A percentile compares a stretch with the other conserved stretches of the same genome.
Conservation (phyloP, 75 land plant genomes). For the Cupressus sempervirens region DNA sequence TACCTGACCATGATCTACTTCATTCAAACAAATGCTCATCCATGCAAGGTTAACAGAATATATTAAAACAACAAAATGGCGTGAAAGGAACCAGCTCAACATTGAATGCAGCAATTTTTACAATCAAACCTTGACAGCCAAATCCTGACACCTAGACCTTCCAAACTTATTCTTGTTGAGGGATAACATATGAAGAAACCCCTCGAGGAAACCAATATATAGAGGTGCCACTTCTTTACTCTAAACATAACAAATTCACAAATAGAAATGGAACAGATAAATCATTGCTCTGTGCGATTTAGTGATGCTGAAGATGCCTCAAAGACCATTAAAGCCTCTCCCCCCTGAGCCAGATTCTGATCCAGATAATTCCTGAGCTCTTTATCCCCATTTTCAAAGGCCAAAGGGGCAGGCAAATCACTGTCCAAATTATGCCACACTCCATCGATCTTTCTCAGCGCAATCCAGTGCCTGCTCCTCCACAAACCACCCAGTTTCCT, state of each 20-base stretch:
- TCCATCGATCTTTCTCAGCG: constrained; percentile 56
- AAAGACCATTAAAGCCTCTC: constrained; percentile 62
- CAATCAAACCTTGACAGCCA: background rate
- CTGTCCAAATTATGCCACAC: constrained; percentile 91
- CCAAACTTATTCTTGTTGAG: background rate
- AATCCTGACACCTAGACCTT: background rate
- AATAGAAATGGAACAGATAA: background rate
- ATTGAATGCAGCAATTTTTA: background rate
- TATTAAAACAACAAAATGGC: background rate
- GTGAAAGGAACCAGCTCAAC: background rate
- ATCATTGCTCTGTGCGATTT: background rate
- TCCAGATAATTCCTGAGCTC: constrained; percentile 46
- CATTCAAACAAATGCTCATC: background rate
- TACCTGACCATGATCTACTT: background rate
- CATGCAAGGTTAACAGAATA: background rate
- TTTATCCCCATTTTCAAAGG: constrained; percentile 33
- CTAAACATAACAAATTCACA: background rate
- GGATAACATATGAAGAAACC: background rate
- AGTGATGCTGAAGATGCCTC: background rate
- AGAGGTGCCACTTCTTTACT: background rate
- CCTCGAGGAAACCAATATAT: background rate
- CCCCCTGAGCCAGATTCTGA: constrained; percentile 32
- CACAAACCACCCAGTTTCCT: constrained; percentile 62
- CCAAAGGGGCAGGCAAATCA: constrained; percentile 48
- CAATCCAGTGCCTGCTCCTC: constrained; percentile 81